A percentile compares a stretch with the other conserved stretches of the same genome.
These are phyloP conservation scores for Calonectria honghensis DNA, from an alignment of 2,329 filamentous ascomycete genomes.

Conservation along the genomic window DNA sequence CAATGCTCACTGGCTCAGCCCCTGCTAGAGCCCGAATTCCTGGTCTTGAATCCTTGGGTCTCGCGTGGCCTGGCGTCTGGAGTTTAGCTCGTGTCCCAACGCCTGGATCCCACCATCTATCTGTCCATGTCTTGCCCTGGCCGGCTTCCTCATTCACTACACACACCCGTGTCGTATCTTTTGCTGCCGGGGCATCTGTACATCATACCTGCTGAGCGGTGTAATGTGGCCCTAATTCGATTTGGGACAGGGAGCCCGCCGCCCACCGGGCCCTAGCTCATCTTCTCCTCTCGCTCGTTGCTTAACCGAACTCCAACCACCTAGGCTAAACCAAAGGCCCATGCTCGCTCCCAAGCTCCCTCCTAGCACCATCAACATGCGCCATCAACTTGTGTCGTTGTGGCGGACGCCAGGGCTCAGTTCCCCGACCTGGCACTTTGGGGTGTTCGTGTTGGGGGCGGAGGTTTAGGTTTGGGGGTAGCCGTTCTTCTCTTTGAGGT, in stretches of 20 bases:
- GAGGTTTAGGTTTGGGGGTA: conserved; percentile 43
- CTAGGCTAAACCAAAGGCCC: conserved; percentile 29
- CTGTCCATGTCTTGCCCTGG: neutral
- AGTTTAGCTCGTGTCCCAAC: conserved; percentile 31
- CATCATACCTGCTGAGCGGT: conserved; percentile 47
- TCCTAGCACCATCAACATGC: conserved; percentile 24
- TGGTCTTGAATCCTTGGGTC: conserved; percentile 51
- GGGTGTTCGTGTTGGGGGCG: conserved; percentile 51
- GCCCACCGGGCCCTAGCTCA: conserved; percentile 37
- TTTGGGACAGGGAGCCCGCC: conserved; percentile 47
- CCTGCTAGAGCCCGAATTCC: conserved; percentile 54
- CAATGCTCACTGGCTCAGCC: conserved; percentile 44
- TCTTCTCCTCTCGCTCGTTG: conserved; percentile 40
- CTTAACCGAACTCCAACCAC: conserved; percentile 42
- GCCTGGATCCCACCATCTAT: conserved; percentile 20
- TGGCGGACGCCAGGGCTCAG: conserved; percentile 47
- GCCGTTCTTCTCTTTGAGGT: conserved; percentile 38
- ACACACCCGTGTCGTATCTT: conserved; percentile 19
- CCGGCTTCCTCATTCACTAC: conserved; percentile 12
- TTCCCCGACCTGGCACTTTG: conserved; percentile 54
- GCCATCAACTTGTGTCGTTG: conserved; percentile 18
- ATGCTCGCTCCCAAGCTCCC: conserved; percentile 28
- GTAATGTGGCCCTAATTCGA: conserved; percentile 47
- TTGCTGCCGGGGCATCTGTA: conserved; percentile 30
- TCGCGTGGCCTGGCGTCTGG: conserved; percentile 48